Evolutionary conservation across 495 filamentous ascomycete species (phyloP), one percentile per base, ranked within the genome.

Genomic region (Talaromyces ruber): DNA sequence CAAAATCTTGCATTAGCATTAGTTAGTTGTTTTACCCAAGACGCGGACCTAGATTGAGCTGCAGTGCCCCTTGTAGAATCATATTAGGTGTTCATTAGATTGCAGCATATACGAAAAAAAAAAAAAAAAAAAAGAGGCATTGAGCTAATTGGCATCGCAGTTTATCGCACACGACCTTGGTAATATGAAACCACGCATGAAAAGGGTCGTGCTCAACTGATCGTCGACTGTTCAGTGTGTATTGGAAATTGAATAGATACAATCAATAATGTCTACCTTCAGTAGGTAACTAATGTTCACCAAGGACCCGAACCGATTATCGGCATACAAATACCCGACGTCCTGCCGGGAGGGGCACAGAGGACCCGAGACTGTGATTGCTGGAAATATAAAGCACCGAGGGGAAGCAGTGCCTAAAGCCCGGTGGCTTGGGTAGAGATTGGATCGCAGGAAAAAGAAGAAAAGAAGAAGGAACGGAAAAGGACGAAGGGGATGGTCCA

Each of bases 321-420:
- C 34, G 34, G 34, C 34, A 39, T 39, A 16, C 14, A 4, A 16
- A 16, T 39, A 39, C 12, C 34, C 34, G 34, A n/a, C 14, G 34
- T 39, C 12, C 34, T 16, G 34, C 34, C 34, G 34, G 14, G 34
- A 39, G 34, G 12, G 34, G 37, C 58, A 32, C 21, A 18, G 24
- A 2, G 43, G 43, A 60, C 37, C 59, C 59, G 59, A 60, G 59
- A 9, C 59, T 25, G 26, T 60, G 59, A 60, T 60, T 60, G 59
- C 59, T 60, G 59, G 59, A 60, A 60, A 60, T 24, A 57, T 30
- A 21, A 16, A 32, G 22, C 51, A 18, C 51, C 22, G 21, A 54
- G 26, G 12, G 26, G 26, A 54, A 28, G 21, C 51, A 47, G 7
- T 47, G 43, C 43, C 43, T 47, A 47, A 47, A 47, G 43, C 43